These are phyloP conservation scores for Begonia masoniana DNA, from an alignment of 306 rosid species.

Conservation along the genomic window DNA sequence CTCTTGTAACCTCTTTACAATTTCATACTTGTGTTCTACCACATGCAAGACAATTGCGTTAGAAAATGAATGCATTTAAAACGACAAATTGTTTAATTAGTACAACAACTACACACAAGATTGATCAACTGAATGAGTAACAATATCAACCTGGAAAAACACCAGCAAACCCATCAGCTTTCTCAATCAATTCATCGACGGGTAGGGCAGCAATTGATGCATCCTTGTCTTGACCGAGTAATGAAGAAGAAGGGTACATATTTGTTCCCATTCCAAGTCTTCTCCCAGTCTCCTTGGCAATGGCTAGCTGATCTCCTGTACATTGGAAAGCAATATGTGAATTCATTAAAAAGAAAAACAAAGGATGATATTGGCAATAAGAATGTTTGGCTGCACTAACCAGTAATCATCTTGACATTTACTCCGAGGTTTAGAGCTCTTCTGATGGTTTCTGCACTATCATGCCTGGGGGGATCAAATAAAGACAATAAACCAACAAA, in stretches of 20 bases:
- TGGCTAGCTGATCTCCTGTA: conserved; percentile 94
- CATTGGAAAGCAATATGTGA: conserved; percentile 9
- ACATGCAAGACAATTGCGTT: conserved; percentile 8
- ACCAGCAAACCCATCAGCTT: conserved; percentile 99
- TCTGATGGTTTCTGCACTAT: conserved; percentile 97
- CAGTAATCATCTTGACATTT: conserved; percentile 99
- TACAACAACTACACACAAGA: background rate
- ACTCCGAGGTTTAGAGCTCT: conserved; percentile 98
- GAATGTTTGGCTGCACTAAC: conserved; percentile 20
- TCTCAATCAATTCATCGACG: conserved; percentile 95
- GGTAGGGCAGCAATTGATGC: conserved; percentile 60
- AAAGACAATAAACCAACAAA: conserved; percentile 83
- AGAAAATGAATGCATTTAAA: conserved; percentile 1
- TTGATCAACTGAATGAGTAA: background rate
- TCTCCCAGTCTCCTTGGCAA: conserved; percentile 95
- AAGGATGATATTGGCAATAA: background rate
- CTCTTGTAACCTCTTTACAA: conserved; percentile 87
- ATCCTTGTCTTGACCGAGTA: conserved; percentile 87
- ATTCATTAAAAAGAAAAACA: conserved; percentile 2
- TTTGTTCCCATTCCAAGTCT: conserved; percentile 99
- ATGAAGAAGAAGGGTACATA: conserved; percentile 95
- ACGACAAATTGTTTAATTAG: background rate
- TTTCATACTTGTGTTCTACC: conserved; percentile 95
- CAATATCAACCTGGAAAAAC: conserved; percentile 79
- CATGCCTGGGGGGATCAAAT: conserved; percentile 98